Evolutionary conservation across 2,329 filamentous ascomycete genomes (phyloP).

Genomic region (Pseudonectria buxi): DNA sequence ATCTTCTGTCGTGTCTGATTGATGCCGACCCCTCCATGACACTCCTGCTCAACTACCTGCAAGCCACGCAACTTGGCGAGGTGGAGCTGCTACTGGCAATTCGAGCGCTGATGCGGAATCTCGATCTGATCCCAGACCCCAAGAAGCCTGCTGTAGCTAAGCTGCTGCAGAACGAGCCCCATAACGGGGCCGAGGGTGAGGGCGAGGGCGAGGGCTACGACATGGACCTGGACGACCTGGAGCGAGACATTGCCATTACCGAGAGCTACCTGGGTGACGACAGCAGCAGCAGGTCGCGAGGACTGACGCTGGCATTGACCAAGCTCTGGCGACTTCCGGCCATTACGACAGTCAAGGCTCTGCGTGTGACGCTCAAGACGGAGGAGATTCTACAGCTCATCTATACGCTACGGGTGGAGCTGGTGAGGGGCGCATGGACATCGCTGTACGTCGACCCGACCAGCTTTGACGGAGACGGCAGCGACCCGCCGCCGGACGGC

Average conservation of each 20-base stretch:
- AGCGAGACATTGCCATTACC: constrained; percentile 60
- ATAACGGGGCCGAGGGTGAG: constrained; percentile 26
- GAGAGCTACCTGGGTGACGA: constrained; percentile 61
- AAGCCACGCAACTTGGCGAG: constrained; percentile 57
- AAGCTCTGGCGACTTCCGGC: constrained; percentile 62
- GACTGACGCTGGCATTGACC: constrained; percentile 60
- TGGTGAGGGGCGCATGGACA: constrained; percentile 71
- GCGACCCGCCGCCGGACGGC: constrained; percentile 51
- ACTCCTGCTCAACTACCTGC: constrained; percentile 58
- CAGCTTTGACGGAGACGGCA: constrained; percentile 35
- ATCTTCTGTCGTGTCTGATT: constrained; percentile 55
- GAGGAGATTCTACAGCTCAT: constrained; percentile 67
- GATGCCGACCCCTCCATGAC: constrained; percentile 63
- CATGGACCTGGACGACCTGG: constrained; percentile 53
- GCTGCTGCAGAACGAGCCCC: constrained; percentile 24
- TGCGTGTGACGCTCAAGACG: constrained; percentile 57
- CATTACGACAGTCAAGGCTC: constrained; percentile 51
- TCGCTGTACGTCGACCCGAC: constrained; percentile 59
- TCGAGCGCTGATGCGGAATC: constrained; percentile 59
- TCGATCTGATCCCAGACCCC: constrained; percentile 50
- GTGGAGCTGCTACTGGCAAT: constrained; percentile 62
- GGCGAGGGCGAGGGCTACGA: constrained; percentile 31
- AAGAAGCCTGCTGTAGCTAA: constrained; percentile 26
- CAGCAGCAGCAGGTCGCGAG: constrained; percentile 53
- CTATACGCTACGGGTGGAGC: constrained; percentile 64